These are phyloP conservation scores for Saitozyma sp. DNA, from an alignment of 768 basidiomycete species.

Conservation along the genomic window DNA sequence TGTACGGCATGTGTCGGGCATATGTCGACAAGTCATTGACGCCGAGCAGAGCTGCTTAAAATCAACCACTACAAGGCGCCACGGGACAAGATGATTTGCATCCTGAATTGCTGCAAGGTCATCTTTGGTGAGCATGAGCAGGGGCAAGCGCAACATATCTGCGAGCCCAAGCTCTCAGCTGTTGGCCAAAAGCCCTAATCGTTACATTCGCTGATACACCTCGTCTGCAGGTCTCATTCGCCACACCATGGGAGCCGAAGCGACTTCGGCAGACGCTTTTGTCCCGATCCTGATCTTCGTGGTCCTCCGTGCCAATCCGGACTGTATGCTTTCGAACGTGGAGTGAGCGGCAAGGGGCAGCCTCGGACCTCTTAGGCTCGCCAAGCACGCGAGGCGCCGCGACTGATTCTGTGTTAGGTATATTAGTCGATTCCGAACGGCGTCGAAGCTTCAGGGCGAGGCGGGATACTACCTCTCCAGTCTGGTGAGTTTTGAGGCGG, in stretches of 20 bases:
- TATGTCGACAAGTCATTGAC: neutral
- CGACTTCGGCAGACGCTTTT: slow-evolving; percentile 75
- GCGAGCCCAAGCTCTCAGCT: slow-evolving; percentile 5
- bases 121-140: slow-evolving; percentile 75
- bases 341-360: slow-evolving; percentile 63
- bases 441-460: slow-evolving; percentile 85
- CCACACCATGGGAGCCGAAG: slow-evolving; percentile 71
- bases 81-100: slow-evolving; percentile 94
- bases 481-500: slow-evolving; percentile 59
- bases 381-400: neutral
- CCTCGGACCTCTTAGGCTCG: no score
- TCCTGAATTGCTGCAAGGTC: slow-evolving; percentile 97
- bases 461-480: slow-evolving; percentile 96
- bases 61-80: slow-evolving; percentile 99
- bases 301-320: slow-evolving; percentile 90
- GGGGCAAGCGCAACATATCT: slow-evolving; percentile 5
- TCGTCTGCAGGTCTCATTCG: slow-evolving; percentile 71
- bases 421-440: slow-evolving; percentile 90
- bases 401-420: slow-evolving; percentile 60
- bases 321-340: slow-evolving; percentile 88
- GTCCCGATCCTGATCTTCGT: slow-evolving; percentile 92
- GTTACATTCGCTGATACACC: neutral
- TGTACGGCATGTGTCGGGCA: neutral
- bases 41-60: slow-evolving; percentile 73
- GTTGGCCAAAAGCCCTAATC: neutral